phyloP scores from a whole-genome alignment of 139 green algal genomes.

The Chlorella sp. region DNA sequence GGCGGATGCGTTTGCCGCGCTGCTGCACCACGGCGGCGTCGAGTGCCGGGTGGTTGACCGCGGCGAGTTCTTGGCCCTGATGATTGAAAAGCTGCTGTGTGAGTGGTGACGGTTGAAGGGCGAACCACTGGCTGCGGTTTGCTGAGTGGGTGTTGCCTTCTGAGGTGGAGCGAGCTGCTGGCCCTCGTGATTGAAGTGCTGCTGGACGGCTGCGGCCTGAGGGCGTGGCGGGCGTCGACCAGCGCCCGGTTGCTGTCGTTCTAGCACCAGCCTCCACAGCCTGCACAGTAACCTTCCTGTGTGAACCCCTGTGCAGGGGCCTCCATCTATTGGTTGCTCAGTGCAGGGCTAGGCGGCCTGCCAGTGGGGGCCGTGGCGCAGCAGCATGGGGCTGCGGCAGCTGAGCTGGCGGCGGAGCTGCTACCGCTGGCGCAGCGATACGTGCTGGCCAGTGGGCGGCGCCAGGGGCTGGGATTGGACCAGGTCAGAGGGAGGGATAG shows the following conservation, averaged over 20 bases:
- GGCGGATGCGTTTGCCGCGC: conserved; percentile 4
- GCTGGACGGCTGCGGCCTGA: too few relatives aligned
- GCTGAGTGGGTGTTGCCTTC: too few relatives aligned
- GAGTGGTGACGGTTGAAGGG: too few relatives aligned
- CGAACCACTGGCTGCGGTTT: too few relatives aligned
- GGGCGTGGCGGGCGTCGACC: too few relatives aligned
- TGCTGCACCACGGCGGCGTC: conserved; percentile 37
- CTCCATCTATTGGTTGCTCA: conserved; percentile 64
- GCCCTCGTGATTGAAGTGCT: too few relatives aligned
- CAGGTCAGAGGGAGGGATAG: too few relatives aligned
- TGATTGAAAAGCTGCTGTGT: conserved; percentile 59
- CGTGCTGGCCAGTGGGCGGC: background rate
- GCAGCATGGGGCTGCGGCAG: conserved; percentile 24
- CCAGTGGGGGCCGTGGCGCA: conserved; percentile 47
- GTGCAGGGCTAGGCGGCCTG: conserved; percentile 40
- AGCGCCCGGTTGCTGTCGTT: too few relatives aligned
- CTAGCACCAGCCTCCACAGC: too few relatives aligned
- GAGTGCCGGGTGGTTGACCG: conserved; percentile 25
- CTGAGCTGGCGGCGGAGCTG: conserved; percentile 47
- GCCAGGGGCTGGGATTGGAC: background rate
- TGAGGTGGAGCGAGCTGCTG: too few relatives aligned
- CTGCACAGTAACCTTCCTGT: too few relatives aligned
- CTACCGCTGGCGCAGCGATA: conserved; percentile 37
- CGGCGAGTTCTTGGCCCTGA: background rate
- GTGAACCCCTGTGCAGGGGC: conserved; percentile 20